phyloP scores from a whole-genome alignment of 768 basidiomycete species.

The Mycena metata region DNA sequence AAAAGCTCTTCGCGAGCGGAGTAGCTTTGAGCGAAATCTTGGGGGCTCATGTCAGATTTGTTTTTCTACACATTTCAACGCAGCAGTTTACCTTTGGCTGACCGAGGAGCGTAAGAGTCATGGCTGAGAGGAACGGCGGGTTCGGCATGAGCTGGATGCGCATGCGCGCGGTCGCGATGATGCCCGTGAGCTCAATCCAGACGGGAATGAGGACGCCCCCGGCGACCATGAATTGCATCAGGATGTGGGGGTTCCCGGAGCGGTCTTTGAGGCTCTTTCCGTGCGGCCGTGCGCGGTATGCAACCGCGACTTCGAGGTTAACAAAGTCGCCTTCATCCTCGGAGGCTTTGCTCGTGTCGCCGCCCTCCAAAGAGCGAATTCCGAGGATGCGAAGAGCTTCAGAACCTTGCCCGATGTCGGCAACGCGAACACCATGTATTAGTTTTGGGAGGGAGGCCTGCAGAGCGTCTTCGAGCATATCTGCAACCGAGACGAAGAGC shows the following conservation, averaged over 20 bases:
- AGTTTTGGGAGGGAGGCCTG: constrained; percentile 63
- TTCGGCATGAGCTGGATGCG: constrained; percentile 82
- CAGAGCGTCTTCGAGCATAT: constrained; percentile 74
- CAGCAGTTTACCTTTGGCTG: constrained; percentile 50
- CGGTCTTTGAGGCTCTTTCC: constrained; percentile 53
- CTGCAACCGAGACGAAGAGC: constrained; percentile 67
- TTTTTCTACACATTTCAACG: too few species aligned
- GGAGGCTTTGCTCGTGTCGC: constrained; percentile 44
- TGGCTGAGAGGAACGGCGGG: constrained; percentile 67
- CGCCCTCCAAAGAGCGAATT: constrained; percentile 64
- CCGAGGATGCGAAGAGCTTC: constrained; percentile 79
- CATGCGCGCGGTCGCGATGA: constrained; percentile 73
- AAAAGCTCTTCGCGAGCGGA: constrained; percentile 71
- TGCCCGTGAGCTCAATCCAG: constrained; percentile 80
- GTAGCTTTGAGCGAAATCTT: constrained; percentile 73
- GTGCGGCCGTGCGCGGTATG: constrained; percentile 72
- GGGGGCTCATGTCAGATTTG: constrained; percentile 39
- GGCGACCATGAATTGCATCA: constrained; percentile 76
- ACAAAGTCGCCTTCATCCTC: constrained; percentile 63
- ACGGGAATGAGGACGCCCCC: constrained; percentile 64
- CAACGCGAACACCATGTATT: constrained; percentile 74
- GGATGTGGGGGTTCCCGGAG: constrained; percentile 71
- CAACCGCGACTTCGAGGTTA: constrained; percentile 80
- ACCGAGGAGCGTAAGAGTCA: constrained; percentile 76
- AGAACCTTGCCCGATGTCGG: constrained; percentile 77